phyloP scores from a whole-genome alignment of 169 alveolate species.

The Hammondia hammondi region DNA sequence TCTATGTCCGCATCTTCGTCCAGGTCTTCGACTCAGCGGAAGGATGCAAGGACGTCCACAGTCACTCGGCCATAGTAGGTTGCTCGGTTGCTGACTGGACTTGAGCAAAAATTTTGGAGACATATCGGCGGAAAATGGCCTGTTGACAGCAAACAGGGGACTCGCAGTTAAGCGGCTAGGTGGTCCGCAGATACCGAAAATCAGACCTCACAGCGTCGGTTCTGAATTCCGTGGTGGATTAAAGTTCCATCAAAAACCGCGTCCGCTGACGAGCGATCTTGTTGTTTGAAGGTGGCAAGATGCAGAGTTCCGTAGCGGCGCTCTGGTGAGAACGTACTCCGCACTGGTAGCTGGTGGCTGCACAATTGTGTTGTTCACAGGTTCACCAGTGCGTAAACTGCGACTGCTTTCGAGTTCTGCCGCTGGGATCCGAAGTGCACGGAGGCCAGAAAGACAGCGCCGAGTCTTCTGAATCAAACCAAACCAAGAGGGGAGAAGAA shows the following conservation, averaged over 20 bases:
- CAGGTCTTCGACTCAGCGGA: slow-evolving; percentile 65
- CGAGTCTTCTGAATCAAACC: not conserved
- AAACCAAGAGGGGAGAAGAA: not conserved
- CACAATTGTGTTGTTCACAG: not conserved
- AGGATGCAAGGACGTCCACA: slow-evolving; percentile 70
- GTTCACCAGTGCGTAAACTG: slow-evolving; percentile 45
- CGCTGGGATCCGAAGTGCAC: not conserved
- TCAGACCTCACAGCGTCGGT: no score
- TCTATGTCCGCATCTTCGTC: slow-evolving; percentile 86
- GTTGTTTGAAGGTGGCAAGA: no score
- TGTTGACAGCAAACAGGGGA: no score
- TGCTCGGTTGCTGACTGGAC: not conserved
- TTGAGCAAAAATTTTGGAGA: no score
- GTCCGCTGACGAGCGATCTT: no score
- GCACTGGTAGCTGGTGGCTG: not conserved
- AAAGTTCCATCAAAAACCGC: no score
- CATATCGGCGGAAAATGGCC: no score
- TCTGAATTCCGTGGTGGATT: no score
- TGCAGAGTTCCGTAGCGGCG: no score
- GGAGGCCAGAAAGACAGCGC: not conserved
- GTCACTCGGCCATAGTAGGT: slow-evolving; percentile 56
- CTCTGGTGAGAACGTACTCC: not conserved
- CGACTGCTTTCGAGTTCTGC: slow-evolving; percentile 18
- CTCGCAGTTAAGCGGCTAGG: no score
- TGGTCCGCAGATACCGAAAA: no score